Evolutionary conservation across 2,329 filamentous ascomycete genomes (phyloP), one percentile per base, ranked within the genome.

Genomic region (Dothidotthia symphoricarpi): DNA sequence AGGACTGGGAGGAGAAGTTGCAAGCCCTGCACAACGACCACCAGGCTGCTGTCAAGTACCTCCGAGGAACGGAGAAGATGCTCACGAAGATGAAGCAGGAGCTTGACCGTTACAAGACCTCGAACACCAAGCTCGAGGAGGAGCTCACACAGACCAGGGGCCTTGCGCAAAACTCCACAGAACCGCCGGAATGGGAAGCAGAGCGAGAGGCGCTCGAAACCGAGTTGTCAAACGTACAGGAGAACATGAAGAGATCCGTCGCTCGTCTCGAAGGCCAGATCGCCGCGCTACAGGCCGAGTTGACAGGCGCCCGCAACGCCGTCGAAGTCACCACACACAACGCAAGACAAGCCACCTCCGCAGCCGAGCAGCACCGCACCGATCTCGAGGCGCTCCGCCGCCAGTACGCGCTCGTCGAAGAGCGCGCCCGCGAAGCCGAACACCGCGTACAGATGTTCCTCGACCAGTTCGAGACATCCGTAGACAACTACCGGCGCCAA

Each of bases 11-110:
- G 46, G 90, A 96, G 64, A 96, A 96, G 67, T 77, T 98, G 35
- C 81, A 88, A 42, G 90, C 95, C 62, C 81, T 98, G 22, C 90
- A 97, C 69, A 95, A 90, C 63, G 93, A 98, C 66, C 96, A 98
- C 64, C 89, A 96, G 67, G 95, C 93, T 28, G 91, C 93, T 12
- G 90, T 97, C 33, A 93, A 96, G 68, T 98, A 98, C 61, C 88
- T 98, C 53, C 94, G 95, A 69, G 93, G 93, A 41, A 97, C 93
- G 1, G 93, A 98, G 69, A 97, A 96, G 77, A 96, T 98, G 89
- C 80, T 98, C 32, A 90, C 93, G 69, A 91, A 94, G 67, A 91
- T 98, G 77, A 97, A 97, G 73, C 89, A 96, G 59, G 93, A 98
- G 69, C 76, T 98, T n/a, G 77, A 85, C 37, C 87, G 89, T 41